Base-by-base conservation (phyloP, 129 eudicot species). In the Helianthus annuus region DNA sequence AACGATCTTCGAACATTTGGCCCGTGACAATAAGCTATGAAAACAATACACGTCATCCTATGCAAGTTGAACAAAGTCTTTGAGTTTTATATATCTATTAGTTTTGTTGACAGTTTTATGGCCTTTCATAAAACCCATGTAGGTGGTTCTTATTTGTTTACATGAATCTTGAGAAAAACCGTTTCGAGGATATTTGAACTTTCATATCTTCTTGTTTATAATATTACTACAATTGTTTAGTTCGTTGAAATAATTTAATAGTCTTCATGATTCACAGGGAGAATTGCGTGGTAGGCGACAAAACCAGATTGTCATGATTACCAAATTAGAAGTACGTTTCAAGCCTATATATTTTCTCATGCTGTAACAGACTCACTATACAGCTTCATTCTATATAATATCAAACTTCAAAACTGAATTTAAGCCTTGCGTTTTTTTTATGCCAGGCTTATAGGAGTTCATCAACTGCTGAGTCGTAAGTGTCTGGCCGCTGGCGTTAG, bases 391-490 rank as follows among this genome's bases (percentile, higher is more conserved):
- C 53, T 7, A 19, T 57, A 13, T 7, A 40, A 71, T 54, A 71
- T 72, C 6, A 3, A 60, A 58, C 68, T 24, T 44, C 45, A 3
- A n/a, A 34, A 66, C 49, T 27, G 19, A 59, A 62, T 46, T n/a
- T 36, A n/a, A 54, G 65, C 29, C 61, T 72, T 64, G 66, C 59
- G 48, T 46, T 64, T 42, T 38, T 38, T 34, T 55, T 77, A 66
- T 77, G 62, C 40, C 91, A 91, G 97, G 95, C 86, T n/a, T 91
- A 85, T 75, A 76, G 89, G 73, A 85, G 79, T 83, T 85, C 87
- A 55, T 57, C 95, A 16, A 83, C 95, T 66, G 80, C 95, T 46
- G 89, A 91, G 63, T 58, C 86, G 97, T 87, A 91, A 87, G 97
- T 71, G 54, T 22, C 16, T 72, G n/a, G n/a, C n/a, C n/a, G n/a